Conservation (phyloP, 305 asterid genomes). For the Fraxinus platypoda region DNA sequence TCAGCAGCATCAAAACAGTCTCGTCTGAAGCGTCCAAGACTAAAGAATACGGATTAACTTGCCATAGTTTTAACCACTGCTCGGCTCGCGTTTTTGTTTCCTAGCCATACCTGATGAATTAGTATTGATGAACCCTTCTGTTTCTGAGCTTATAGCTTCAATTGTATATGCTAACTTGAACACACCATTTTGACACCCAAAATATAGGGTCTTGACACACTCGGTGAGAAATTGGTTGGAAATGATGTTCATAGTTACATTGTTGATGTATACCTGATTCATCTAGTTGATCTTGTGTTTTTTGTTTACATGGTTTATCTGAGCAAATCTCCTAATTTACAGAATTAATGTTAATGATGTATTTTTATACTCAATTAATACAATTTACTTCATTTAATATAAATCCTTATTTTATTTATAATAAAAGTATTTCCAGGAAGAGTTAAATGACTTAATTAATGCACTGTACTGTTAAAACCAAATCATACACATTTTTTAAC, state of each 20-base stretch:
- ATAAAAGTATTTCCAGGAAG: too few species aligned
- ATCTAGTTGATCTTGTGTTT: not conserved
- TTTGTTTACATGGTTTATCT: not conserved
- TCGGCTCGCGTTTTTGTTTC: not conserved
- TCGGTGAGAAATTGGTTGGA: not conserved
- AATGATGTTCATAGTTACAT: not conserved
- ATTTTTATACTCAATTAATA: too few species aligned
- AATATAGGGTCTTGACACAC: not conserved
- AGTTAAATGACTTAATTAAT: too few species aligned
- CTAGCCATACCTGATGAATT: not conserved
- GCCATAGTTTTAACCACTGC: not conserved
- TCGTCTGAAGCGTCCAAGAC: slow-evolving; percentile 35
- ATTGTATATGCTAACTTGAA: slow-evolving; percentile 19
- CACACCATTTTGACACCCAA: not conserved
- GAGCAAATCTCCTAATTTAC: not conserved
- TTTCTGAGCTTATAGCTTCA: not conserved
- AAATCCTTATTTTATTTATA: too few species aligned
- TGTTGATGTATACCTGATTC: not conserved
- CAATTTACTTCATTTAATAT: too few species aligned
- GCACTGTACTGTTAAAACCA: too few species aligned
- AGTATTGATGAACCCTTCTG: not conserved
- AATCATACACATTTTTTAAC: too few species aligned
- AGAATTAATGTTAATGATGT: too few species aligned
- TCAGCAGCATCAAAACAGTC: slow-evolving; percentile 20
- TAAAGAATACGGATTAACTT: slow-evolving; percentile 19